phyloP scores from a whole-genome alignment of 441 rosid genomes.

The Gossypium gossypioides region DNA sequence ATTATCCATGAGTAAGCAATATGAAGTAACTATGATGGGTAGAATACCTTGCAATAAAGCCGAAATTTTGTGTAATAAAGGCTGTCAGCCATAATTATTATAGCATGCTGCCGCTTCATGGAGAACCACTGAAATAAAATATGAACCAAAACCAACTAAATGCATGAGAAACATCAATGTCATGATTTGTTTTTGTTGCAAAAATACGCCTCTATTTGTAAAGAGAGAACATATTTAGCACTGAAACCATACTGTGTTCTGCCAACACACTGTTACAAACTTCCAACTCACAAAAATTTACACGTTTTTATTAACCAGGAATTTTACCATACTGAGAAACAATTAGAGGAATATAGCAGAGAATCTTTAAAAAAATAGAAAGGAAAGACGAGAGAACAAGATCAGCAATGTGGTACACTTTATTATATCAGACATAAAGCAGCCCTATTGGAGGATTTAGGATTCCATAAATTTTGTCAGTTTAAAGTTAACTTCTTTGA shows the following conservation, averaged over 20 bases:
- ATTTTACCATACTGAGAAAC: neutral
- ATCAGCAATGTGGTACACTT: neutral
- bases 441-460: neutral
- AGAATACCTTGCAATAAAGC: constrained; percentile 50
- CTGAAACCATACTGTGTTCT: neutral
- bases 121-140: constrained; percentile 51
- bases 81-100: constrained; percentile 48
- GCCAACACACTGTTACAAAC: neutral
- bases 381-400: neutral
- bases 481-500: neutral
- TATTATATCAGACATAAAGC: neutral
- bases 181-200: neutral
- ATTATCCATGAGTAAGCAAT: neutral
- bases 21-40: neutral
- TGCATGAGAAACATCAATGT: constrained; percentile 1
- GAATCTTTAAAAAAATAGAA: neutral
- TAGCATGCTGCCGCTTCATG: constrained; percentile 61
- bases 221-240: neutral
- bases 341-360: neutral
- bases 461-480: neutral
- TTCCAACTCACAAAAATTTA: too few species aligned
- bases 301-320: neutral
- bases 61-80: constrained; percentile 54
- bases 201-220: neutral
- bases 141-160: constrained; percentile 15